Base-by-base conservation (phyloP, 495 filamentous ascomycete species). In the Venustampulla echinocandica region DNA sequence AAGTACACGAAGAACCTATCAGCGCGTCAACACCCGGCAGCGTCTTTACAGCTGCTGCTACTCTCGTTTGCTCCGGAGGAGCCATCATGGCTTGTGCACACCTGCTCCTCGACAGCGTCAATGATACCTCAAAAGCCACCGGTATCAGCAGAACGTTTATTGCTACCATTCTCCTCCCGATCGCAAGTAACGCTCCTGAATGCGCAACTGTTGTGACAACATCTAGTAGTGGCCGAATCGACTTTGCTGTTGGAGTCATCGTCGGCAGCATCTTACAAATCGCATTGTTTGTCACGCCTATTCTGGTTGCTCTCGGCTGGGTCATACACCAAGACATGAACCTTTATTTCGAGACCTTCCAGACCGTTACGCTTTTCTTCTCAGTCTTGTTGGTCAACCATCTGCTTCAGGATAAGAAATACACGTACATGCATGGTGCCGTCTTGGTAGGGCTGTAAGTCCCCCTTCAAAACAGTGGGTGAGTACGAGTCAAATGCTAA, bases 291-390 rank as follows among this genome's bases (percentile, higher is more conserved):
- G 63, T 64, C 4, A 63, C 56, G 7, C 68, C 68, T 1, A 54
- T 67, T 35, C 46, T 70, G 27, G 68, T 69, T 9, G 58, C 69
- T 34, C 49, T 64, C 4, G 67, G 67, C 1, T 66, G 59, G 65
- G 49, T 58, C 10, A 57, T 69, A n/a, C 52, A 51, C n/a, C 38
- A 59, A 25, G 54, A 56, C 1, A 64, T 70, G 67, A 59, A 60
- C 1, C 52, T 70, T 2, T 49, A 59, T 28, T 65, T 68, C 36
- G 53, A 61, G 15, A 49, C 49, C 1, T 69, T 68, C 30, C 57
- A 70, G 53, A 67, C 56, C 0, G 55, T 63, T 14, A 55, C 62
- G 1, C 50, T 69, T 39, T 65, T 69, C 51, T 42, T 69, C 4
- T 47, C 55, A 11, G 50, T 58, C 0, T 49, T 66, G n/a, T 44